These are phyloP conservation scores for Rhodotorula diobovata DNA, from an alignment of 768 basidiomycete genomes.

Conservation along the genomic window DNA sequence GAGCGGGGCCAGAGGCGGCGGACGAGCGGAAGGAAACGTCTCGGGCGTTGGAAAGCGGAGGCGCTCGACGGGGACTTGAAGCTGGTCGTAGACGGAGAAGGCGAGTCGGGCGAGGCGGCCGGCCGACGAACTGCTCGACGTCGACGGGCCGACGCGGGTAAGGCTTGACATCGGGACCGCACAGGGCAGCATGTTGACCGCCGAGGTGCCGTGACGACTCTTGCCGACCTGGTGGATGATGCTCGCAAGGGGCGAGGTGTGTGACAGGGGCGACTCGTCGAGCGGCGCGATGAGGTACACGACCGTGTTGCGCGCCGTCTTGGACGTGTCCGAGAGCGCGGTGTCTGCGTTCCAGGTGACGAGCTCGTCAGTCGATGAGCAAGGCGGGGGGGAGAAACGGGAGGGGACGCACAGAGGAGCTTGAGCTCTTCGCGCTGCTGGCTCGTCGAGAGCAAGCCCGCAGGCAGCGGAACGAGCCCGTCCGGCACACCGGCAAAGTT, in stretches of 20 bases:
- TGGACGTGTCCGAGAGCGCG: conserved; percentile 6
- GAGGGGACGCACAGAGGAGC: conserved; percentile 13
- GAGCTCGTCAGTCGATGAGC: neutral
- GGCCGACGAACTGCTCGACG: neutral
- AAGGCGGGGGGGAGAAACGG: fast-evolving
- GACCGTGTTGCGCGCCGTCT: conserved; percentile 23
- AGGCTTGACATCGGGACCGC: conserved; percentile 14
- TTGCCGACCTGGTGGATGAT: conserved; percentile 27
- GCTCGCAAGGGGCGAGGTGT: conserved; percentile 11
- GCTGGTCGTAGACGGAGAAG: conserved; percentile 35
- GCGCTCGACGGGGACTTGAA: conserved; percentile 19
- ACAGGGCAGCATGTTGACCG: conserved; percentile 5
- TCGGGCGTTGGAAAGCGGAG: conserved; percentile 27
- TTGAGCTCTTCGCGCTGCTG: conserved; percentile 17
- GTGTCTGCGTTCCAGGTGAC: conserved; percentile 7
- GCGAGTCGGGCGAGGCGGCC: conserved; percentile 10
- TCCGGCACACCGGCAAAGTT: conserved; percentile 14
- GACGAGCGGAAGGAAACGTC: conserved; percentile 29
- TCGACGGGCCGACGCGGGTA: neutral
- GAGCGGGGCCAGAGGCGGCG: neutral
- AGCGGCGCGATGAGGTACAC: conserved; percentile 20
- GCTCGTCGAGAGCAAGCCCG: conserved; percentile 2
- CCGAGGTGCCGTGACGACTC: neutral
- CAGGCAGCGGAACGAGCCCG: conserved; percentile 18
- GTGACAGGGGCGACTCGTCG: neutral